Evolutionary conservation across 345 rosid genomes (phyloP), one percentile per base, ranked within the genome.

Genomic region (Euphorbia pulcherrima): DNA sequence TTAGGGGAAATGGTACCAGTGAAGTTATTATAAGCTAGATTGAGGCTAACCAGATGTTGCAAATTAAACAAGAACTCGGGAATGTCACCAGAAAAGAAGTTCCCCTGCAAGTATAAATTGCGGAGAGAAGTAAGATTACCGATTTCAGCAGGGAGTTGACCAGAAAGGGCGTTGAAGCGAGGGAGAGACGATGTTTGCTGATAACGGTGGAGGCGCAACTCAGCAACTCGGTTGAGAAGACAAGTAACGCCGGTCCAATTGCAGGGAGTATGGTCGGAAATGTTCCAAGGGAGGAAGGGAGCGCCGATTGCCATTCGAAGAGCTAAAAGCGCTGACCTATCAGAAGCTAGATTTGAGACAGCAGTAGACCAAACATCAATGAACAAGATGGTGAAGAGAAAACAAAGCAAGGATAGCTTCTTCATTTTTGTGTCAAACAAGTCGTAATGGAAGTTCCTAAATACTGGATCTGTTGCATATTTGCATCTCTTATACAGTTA

Each of bases 131-230:
- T 71, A 68, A 93, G 85, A 65, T 80, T 73, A 28, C 83, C 68
- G n/a, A 90, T 68, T 65, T 93, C 98, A 28, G 90, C 78, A 14
- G 98, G 97, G 75, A 93, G 82, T 27, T 76, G 30, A 51, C 98
- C 97, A 16, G 77, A 79, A 29, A 93, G 88, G 51, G 80, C 78
- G 69, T 93, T 93, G 77, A 75, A 84, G 20, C 85, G n/a, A n/a
- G n/a, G 81, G 62, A 93, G 81, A 73, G 97, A 90, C 63, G 90
- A 86, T 71, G 72, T 74, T 63, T 55, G 82, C 11, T 90, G 84
- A 35, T 80, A 65, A n/a, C 83, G 97, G 21, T 97, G 98, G 28
- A 89, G 82, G 33, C 84, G 92, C 23, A 93, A 84, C 65, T 78
- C 72, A 16, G 72, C 65, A 74, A 93, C 92, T 21, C 75, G 60